A percentile compares a stretch with the other conserved stretches of the same genome.
Evolutionary conservation across 75 land plant genomes (phyloP).

Genomic region (Selaginella tamariscina): DNA sequence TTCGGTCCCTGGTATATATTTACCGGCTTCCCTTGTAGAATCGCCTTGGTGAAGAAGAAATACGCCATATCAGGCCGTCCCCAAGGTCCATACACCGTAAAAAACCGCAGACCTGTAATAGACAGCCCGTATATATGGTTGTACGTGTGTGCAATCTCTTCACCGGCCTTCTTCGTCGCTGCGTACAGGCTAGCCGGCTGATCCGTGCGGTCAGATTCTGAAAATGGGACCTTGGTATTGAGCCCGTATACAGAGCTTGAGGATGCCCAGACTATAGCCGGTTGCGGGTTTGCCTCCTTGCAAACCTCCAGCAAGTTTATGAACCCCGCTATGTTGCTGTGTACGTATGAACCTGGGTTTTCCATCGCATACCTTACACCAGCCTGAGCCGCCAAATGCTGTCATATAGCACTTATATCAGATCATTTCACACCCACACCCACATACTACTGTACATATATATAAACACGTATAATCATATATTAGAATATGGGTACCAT

Average conservation of each 20-base stretch:
- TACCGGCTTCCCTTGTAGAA: conserved; percentile 50
- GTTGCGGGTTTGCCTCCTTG: conserved; percentile 57
- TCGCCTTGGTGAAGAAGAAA: conserved; percentile 67
- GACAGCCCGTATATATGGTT: conserved; percentile 70
- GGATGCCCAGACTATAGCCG: conserved; percentile 70
- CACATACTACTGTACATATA: too few relatives aligned
- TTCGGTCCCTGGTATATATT: conserved; percentile 44
- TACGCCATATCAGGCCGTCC: conserved; percentile 92
- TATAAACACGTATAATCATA: too few relatives aligned
- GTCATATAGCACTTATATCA: too few relatives aligned
- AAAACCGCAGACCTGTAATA: conserved; percentile 48
- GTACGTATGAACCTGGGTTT: conserved; percentile 55
- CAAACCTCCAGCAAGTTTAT: conserved; percentile 56
- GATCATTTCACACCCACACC: too few relatives aligned
- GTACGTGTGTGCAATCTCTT: conserved; percentile 62
- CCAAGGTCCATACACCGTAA: conserved; percentile 91
- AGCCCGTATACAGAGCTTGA: conserved; percentile 80
- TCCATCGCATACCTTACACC: conserved; percentile 71
- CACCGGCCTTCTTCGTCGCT: conserved; percentile 68
- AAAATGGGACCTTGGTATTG: conserved; percentile 52
- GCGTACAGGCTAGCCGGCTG: conserved; percentile 68
- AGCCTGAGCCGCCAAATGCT: conserved; percentile 76
- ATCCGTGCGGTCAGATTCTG: conserved; percentile 56
- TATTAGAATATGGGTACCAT: too few relatives aligned
- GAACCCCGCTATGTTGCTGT: conserved; percentile 64